Percentiles rank a stretch among this genome's conserved stretches.
Conservation (phyloP, 176 grass and related monocot genomes). For the Oryza punctata region DNA sequence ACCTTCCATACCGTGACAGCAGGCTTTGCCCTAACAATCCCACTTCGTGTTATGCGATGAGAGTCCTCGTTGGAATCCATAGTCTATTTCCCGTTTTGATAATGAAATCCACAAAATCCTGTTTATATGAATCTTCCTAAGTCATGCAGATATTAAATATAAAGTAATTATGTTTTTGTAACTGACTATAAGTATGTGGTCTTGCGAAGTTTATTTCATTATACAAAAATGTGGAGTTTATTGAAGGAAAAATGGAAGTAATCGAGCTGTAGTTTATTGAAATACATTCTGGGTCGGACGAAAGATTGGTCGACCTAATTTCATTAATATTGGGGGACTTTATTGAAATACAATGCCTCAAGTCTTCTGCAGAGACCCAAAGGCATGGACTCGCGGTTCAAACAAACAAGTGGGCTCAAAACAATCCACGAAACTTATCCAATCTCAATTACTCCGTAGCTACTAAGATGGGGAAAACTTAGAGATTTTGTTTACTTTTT, state of each 20-base stretch:
- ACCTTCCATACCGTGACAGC: constrained; percentile 17
- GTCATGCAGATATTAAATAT: not conserved
- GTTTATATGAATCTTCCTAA: constrained; percentile 2
- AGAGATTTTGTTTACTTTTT: not conserved
- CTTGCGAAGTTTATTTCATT: not conserved
- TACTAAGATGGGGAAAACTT: not conserved
- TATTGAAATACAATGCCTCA: not conserved
- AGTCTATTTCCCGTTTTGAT: not conserved
- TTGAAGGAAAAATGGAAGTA: not conserved
- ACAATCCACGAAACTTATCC: constrained; percentile 3
- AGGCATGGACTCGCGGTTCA: not conserved
- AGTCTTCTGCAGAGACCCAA: not conserved
- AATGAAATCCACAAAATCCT: constrained; percentile 1
- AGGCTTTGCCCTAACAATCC: constrained; percentile 11
- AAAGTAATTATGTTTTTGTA: not conserved
- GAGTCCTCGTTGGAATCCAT: constrained; percentile 30
- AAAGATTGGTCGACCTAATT: too few relatives aligned
- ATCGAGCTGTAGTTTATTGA: not conserved
- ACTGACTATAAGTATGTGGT: not conserved
- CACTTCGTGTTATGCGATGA: constrained; percentile 7
- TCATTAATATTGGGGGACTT: not conserved
- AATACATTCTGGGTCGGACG: too few relatives aligned
- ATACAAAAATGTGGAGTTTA: not conserved
- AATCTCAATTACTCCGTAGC: not conserved
- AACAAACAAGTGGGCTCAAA: constrained; percentile 4